Evolutionary conservation across 2,329 filamentous ascomycete genomes (phyloP), one percentile per base, ranked within the genome.

Genomic region (Dactylellina haptotyla): DNA sequence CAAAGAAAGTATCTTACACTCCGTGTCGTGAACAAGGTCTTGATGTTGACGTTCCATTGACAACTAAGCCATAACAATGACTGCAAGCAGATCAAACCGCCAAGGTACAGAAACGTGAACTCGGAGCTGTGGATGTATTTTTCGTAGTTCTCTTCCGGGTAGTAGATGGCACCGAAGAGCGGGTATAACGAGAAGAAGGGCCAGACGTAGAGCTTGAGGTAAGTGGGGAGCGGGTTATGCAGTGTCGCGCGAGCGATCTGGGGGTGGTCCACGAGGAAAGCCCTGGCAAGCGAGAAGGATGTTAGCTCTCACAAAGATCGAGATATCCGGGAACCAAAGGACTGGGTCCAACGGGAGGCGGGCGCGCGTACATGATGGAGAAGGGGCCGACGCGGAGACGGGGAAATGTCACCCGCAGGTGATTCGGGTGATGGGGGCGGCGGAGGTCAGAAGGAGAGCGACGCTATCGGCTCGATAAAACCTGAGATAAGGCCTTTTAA

Each of bases 21-120:
- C 63, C 85, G 89, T 0, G 93, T 88, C 10, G 91, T 98, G 81
- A 98, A 97, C 73, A 89, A 82, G 20, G 90, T 90, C 79, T 89
- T 87, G 75, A 98, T 84, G 80, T 93, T 89, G 80, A 99, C 92
- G 80, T 92, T 98, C 95, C 95, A 99, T 83, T 98, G 92, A 50
- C 95, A 99, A 83, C 91, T 94, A 75, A 99, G 86, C 94, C 95
- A 99, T 77, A 93, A 83, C 76, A 99, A 86, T 76, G 91, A 89
- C 84, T 99, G 96, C 65, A 90, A 79, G 9, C 93, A 97, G 80
- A 96, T 85, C 80, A 99, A 97, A 77, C 88, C 86, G 78, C 91
- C 94, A 76, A 90, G 87, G 89, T 92, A 99, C 75, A 99, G 92
- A 80, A 97, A 96, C 0, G 96, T 98, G 94, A 95, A 99, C 85